Conservation (phyloP, 805 yeast genomes). For the Suhomyces prunicola region DNA sequence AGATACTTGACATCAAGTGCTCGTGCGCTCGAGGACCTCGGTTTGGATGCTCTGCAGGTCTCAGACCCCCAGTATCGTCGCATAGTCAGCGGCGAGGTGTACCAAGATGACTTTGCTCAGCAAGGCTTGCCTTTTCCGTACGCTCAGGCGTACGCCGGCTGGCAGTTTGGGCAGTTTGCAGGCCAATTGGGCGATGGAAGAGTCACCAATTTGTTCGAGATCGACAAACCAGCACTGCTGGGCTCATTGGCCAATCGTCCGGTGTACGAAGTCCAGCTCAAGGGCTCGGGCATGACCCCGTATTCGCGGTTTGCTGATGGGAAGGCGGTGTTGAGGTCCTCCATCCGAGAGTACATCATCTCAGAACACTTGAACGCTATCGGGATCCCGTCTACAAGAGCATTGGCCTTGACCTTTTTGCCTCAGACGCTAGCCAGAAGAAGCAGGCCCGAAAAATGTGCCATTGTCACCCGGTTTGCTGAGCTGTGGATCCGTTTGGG, state of each 20-base stretch:
- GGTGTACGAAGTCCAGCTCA: conserved; percentile 69
- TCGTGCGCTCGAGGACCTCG: conserved; percentile 60
- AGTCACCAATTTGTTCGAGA: conserved; percentile 76
- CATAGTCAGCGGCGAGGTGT: conserved; percentile 59
- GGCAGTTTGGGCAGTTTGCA: conserved; percentile 94
- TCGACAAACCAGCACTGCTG: conserved; percentile 17
- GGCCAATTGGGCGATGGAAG: conserved; percentile 98
- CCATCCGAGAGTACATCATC: conserved; percentile 82
- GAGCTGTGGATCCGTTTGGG: conserved; percentile 87
- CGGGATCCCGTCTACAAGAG: conserved; percentile 85
- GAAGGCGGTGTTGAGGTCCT: conserved; percentile 84
- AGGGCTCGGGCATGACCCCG: conserved; percentile 92
- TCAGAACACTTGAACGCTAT: conserved; percentile 78
- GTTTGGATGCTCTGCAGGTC: conserved; percentile 41
- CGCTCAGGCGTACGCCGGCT: conserved; percentile 92
- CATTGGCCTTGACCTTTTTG: conserved; percentile 64
- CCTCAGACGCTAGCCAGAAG: conserved; percentile 80
- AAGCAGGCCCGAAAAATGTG: conserved; percentile 71
- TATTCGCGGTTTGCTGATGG: conserved; percentile 96
- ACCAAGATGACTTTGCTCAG: conserved; percentile 20
- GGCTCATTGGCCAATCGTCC: conserved; percentile 23
- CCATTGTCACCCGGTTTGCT: conserved; percentile 80
- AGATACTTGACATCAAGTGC: conserved; percentile 56
- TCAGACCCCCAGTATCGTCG: conserved; percentile 46
- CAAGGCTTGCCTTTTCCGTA: conserved; percentile 60